Evolutionary conservation across 2,329 filamentous ascomycete genomes (phyloP), one percentile per base, ranked within the genome.

Genomic region (Juglanconis juglandina): DNA sequence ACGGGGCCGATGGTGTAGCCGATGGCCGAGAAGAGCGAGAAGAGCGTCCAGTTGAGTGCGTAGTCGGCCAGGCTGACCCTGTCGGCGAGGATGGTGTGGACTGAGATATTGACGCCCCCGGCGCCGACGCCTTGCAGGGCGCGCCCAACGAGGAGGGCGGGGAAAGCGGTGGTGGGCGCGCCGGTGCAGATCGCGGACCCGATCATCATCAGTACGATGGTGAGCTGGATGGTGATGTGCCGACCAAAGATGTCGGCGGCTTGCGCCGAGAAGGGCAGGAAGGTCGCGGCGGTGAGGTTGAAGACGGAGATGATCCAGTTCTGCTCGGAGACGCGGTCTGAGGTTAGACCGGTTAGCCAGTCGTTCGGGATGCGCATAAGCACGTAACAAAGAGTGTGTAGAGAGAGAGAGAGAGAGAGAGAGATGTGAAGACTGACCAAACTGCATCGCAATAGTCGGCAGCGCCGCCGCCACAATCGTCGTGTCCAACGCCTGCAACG

Each of bases 231-330:
- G 5, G 82, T 76, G 5, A 73, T 74, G 67, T 88, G 82, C 2
- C 87, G 80, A 14, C 87, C 87, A 65, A 87, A 88, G 34, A 89
- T 79, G 64, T 90, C 85, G 14, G 84, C 81, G 49, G 87, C 77
- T 65, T 89, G 86, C 1, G 83, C 85, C 73, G 86, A 89, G 56
- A 83, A 81, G 3, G 87, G 87, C 8, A 89, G 85, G 64, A 89
- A 89, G 1, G 86, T 82, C 1, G 87, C 86, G 0, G 84, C 84
- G 0, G 86, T 87, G 13, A 91, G 75, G 56, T 86, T 89, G 71
- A 89, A 90, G 6, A 86, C 78, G 0, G 87, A 87, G 17, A 89
- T 82, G 67, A 91, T 87, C 86, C 86, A 89, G 67, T 87, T 89
- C 2, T 88, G 76, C 66, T 87, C 81, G 17, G 81, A 77, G 4